These are phyloP conservation scores for Echeveria elegans DNA, from an alignment of 164 flowering plant species.

Conservation along the genomic window DNA sequence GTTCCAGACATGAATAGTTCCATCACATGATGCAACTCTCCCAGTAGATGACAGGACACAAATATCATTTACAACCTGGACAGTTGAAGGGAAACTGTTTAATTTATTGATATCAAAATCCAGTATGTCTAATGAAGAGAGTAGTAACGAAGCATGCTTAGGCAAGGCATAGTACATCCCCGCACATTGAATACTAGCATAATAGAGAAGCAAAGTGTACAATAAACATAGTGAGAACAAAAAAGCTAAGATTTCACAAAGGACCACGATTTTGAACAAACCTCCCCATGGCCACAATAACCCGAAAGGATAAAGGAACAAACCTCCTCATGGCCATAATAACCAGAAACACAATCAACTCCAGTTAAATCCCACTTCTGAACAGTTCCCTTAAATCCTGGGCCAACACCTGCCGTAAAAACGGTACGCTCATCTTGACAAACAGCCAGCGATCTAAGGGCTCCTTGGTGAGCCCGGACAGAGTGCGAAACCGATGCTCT, in stretches of 20 bases:
- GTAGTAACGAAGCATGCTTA: background rate
- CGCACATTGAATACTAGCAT: background rate
- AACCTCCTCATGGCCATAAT: constrained; percentile 98
- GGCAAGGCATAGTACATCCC: background rate
- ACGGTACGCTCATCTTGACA: constrained; percentile 69
- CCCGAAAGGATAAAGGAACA: constrained; percentile 13
- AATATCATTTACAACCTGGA: constrained; percentile 88
- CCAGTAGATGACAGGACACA: constrained; percentile 57
- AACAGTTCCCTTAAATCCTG: constrained; percentile 89
- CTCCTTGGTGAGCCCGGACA: constrained; percentile 84
- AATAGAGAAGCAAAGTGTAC: background rate
- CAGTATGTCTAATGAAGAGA: background rate
- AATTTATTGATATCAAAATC: background rate
- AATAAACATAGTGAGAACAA: background rate
- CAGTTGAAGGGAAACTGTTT: constrained; percentile 11
- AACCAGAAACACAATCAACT: constrained; percentile 62
- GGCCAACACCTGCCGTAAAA: constrained; percentile 87
- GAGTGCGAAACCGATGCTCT: constrained; percentile 72
- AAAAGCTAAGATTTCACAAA: too few relatives aligned
- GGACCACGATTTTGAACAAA: too few relatives aligned
- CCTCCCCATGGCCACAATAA: too few relatives aligned
- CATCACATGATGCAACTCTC: constrained; percentile 95
- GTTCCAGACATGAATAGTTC: constrained; percentile 91
- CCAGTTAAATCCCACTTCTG: constrained; percentile 84
- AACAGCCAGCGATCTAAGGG: constrained; percentile 70